phyloP scores from a whole-genome alignment of 768 basidiomycete genomes.

The Pleurotus citrinopileatus region DNA sequence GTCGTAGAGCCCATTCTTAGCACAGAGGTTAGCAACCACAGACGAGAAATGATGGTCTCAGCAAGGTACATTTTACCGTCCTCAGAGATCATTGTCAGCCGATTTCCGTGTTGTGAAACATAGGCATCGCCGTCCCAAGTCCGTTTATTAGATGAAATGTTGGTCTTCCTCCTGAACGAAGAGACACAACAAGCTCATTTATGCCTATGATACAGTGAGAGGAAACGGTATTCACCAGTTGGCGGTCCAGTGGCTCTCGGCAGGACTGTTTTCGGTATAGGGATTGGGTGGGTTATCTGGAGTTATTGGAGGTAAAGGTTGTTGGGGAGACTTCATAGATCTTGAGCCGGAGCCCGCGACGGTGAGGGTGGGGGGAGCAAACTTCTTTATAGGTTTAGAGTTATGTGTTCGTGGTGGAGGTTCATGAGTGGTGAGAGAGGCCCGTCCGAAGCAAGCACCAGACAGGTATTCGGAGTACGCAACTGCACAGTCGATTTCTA shows the following conservation, averaged over 20 bases:
- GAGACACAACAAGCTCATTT: too few species aligned
- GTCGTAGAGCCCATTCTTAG: slow-evolving; percentile 61
- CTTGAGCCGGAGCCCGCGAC: not conserved
- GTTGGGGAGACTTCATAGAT: not conserved
- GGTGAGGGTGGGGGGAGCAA: slow-evolving; percentile 20
- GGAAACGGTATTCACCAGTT: slow-evolving; percentile 50
- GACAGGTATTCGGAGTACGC: slow-evolving; percentile 56
- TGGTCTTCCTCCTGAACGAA: slow-evolving; percentile 64
- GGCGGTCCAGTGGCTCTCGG: slow-evolving; percentile 56
- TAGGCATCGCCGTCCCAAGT: slow-evolving; percentile 85
- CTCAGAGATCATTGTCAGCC: slow-evolving; percentile 63
- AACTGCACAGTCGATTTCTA: slow-evolving; percentile 62
- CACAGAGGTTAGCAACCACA: slow-evolving; percentile 1
- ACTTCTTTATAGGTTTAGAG: slow-evolving; percentile 21
- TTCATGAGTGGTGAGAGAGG: slow-evolving; percentile 11
- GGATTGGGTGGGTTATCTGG: not conserved
- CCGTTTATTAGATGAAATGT: slow-evolving; percentile 60
- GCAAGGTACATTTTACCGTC: slow-evolving; percentile 62
- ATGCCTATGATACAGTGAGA: too few species aligned
- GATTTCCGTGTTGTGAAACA: slow-evolving; percentile 47
- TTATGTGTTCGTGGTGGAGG: slow-evolving; percentile 18
- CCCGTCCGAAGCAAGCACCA: slow-evolving; percentile 57
- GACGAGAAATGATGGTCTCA: not conserved
- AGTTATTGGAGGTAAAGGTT: not conserved
- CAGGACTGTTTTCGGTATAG: slow-evolving; percentile 9